Percentiles rank a stretch among this genome's conserved stretches.
Conservation (phyloP, 1,284 basidiomycete genomes). For the Ceratobasidium sp. region DNA sequence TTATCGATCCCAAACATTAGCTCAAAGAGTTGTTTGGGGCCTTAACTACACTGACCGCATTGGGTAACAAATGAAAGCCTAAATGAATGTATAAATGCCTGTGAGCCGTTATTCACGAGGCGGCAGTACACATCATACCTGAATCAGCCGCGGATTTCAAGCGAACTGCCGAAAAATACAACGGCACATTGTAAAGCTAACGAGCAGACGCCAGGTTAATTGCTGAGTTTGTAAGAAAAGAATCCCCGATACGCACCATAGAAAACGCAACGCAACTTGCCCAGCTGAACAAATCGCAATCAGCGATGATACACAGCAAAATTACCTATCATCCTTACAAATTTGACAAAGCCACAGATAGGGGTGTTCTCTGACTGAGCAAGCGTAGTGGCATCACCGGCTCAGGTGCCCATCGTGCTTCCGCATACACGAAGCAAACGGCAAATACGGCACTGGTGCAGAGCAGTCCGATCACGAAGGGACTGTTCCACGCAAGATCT, state of each 20-base stretch:
- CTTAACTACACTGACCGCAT: conserved; percentile 23
- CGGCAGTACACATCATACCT: conserved; percentile 56
- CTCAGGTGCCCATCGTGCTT: conserved; percentile 74
- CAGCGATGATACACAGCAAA: not conserved
- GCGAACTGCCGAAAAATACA: conserved; percentile 90
- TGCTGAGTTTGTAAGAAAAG: not conserved
- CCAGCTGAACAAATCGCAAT: conserved; percentile 49
- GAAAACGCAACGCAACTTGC: conserved; percentile 79
- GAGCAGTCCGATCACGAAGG: conserved; percentile 71
- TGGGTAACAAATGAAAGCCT: conserved; percentile 46
- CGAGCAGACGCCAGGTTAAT: not conserved
- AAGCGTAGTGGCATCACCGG: conserved; percentile 87
- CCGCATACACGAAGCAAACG: conserved; percentile 71
- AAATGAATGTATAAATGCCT: not conserved
- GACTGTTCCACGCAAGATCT: conserved; percentile 78
- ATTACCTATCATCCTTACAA: conserved; percentile 55
- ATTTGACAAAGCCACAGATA: conserved; percentile 82
- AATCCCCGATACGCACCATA: conserved; percentile 63
- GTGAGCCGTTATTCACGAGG: not conserved
- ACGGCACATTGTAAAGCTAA: conserved; percentile 80
- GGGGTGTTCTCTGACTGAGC: conserved; percentile 75
- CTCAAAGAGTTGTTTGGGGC: not conserved
- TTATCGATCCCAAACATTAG: conserved; percentile 47
- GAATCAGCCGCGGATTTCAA: conserved; percentile 73
- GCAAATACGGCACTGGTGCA: conserved; percentile 61